phyloP scores from a whole-genome alignment of 2,329 filamentous ascomycete genomes.

The Pezicula carpinea region DNA sequence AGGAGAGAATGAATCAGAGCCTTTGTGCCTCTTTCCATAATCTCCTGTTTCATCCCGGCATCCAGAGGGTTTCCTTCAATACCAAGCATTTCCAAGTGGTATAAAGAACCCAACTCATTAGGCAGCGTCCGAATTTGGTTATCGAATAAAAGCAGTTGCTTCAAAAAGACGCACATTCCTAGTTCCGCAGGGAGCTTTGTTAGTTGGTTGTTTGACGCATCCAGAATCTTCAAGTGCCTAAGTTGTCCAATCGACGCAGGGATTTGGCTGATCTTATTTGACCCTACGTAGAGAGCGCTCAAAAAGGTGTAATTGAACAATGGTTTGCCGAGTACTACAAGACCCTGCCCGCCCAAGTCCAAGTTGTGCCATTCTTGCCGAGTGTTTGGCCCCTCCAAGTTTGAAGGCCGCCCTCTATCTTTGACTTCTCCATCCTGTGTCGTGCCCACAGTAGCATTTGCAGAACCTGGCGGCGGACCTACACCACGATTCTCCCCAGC shows the following conservation, averaged over 20 bases:
- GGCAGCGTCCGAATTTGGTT: constrained; percentile 82
- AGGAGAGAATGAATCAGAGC: constrained; percentile 77
- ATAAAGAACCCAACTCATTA: constrained; percentile 81
- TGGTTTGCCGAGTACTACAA: constrained; percentile 73
- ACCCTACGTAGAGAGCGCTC: constrained; percentile 86
- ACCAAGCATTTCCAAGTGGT: constrained; percentile 81
- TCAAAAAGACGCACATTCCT: constrained; percentile 93
- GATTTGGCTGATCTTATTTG: constrained; percentile 81
- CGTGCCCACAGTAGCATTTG: constrained; percentile 30
- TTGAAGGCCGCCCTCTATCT: constrained; percentile 54
- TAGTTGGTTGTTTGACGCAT: constrained; percentile 85
- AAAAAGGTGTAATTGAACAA: constrained; percentile 88
- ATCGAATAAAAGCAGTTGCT: constrained; percentile 81
- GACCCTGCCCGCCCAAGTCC: constrained; percentile 92
- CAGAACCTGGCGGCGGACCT: constrained; percentile 43
- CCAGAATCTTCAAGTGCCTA: constrained; percentile 75
- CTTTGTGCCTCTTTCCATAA: constrained; percentile 84
- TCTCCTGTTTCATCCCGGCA: constrained; percentile 69
- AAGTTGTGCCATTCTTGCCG: constrained; percentile 88
- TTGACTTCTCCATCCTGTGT: constrained; percentile 46
- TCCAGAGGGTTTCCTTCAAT: constrained; percentile 89
- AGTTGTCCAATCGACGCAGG: constrained; percentile 78
- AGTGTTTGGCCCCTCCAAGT: constrained; percentile 60
- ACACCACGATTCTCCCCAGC: constrained; percentile 63
- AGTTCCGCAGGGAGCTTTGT: constrained; percentile 80